Evolutionary conservation across 768 basidiomycete species (phyloP).

Genomic region (Royoungia palumana): DNA sequence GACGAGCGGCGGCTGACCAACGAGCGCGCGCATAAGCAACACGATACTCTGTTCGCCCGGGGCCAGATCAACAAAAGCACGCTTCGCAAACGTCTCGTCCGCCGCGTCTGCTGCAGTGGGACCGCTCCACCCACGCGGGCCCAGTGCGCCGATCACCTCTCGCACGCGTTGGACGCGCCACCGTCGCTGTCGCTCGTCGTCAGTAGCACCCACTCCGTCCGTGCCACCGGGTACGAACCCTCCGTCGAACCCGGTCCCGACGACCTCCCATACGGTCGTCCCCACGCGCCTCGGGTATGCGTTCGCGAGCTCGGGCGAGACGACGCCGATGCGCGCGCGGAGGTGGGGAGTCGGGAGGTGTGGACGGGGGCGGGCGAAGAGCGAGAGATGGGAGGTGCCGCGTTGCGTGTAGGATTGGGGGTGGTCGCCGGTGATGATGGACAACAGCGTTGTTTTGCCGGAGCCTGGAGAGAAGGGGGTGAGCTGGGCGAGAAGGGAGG

Average conservation of each 20-base stretch:
- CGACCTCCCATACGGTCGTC: constrained; percentile 71
- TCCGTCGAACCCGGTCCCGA: constrained; percentile 90
- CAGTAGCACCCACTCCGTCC: constrained; percentile 43
- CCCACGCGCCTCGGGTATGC: constrained; percentile 77
- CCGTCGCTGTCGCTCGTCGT: constrained; percentile 22
- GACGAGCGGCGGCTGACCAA: constrained; percentile 67
- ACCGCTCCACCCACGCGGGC: background rate
- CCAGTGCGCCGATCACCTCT: constrained; percentile 39
- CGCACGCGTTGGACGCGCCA: constrained; percentile 45
- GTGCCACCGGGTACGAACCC: constrained; percentile 57
- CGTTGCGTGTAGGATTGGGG: constrained; percentile 87
- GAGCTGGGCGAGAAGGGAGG: background rate
- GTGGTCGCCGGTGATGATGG: constrained; percentile 90
- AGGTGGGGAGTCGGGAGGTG: constrained; percentile 66
- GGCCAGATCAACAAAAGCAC: constrained; percentile 60
- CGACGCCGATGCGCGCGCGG: constrained; percentile 66
- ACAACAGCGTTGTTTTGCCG: constrained; percentile 91
- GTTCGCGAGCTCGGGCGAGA: constrained; percentile 87
- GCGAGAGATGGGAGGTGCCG: constrained; percentile 40
- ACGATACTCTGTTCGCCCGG: constrained; percentile 78
- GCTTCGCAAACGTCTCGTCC: constrained; percentile 43
- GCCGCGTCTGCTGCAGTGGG: background rate
- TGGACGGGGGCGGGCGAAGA: constrained; percentile 63
- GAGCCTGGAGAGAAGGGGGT: constrained; percentile 51
- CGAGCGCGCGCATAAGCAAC: constrained; percentile 82